Evolutionary conservation across 192 early-diverging fungal species (phyloP).

Genomic region (Funneliformis geosporum): DNA sequence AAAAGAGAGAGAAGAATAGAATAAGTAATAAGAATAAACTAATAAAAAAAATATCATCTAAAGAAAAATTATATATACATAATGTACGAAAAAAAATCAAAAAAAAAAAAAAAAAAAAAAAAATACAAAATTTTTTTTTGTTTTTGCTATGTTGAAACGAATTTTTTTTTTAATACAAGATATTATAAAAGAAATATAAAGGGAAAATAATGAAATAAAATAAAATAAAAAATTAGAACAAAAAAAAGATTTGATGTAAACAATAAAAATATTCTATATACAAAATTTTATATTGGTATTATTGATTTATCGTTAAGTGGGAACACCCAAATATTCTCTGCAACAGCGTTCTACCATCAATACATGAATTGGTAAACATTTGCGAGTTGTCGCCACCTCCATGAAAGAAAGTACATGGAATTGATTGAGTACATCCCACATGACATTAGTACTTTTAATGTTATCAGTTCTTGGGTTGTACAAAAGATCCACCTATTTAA

Average conservation of each 20-base stretch:
- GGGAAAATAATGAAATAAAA: too few species aligned
- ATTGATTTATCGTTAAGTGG: background rate
- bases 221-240: background rate
- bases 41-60: too few species aligned
- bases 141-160: too few species aligned
- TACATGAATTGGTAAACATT: slow-evolving; percentile 3
- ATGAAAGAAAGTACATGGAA: slow-evolving; percentile 14
- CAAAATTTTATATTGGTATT: background rate
- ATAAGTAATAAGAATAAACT: too few species aligned
- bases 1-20: too few species aligned
- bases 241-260: background rate
- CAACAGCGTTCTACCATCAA: background rate
- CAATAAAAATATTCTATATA: background rate
- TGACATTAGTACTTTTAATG: background rate
- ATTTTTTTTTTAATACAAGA: too few species aligned
- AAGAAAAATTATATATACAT: too few species aligned
- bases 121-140: too few species aligned
- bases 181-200: too few species aligned
- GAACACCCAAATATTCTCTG: background rate
- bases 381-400: background rate
- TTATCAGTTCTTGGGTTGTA: background rate
- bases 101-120: too few species aligned
- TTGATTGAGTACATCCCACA: slow-evolving; percentile 15
- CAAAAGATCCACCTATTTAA: slow-evolving; percentile 1
- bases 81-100: too few species aligned